These are phyloP conservation scores for Butyriboletus appendiculatus DNA, from an alignment of 1,284 basidiomycete species.

Conservation along the genomic window DNA sequence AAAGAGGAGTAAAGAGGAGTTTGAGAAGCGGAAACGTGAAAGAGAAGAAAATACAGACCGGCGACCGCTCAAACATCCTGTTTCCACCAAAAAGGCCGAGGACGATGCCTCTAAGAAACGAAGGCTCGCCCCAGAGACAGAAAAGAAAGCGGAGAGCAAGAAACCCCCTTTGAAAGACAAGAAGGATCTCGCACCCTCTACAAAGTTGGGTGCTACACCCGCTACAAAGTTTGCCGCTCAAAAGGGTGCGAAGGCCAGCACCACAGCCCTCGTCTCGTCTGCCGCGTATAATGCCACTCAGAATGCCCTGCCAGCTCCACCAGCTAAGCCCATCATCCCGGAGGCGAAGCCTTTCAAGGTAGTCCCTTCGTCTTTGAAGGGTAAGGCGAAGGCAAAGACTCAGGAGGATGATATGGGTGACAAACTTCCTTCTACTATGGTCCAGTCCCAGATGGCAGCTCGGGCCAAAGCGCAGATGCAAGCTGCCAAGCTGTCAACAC, in stretches of 20 bases:
- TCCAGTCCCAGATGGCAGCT: slow-evolving; percentile 71
- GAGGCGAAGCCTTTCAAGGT: slow-evolving; percentile 40
- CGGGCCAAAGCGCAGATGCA: slow-evolving; percentile 66
- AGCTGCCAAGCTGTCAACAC: slow-evolving; percentile 50
- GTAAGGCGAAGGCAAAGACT: slow-evolving; percentile 48
- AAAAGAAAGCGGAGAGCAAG: slow-evolving; percentile 60
- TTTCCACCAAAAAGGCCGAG: slow-evolving; percentile 59
- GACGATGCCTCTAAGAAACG: slow-evolving; percentile 74
- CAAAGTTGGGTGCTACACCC: slow-evolving; percentile 41
- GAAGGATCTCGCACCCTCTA: slow-evolving; percentile 34
- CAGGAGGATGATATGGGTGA: slow-evolving; percentile 50
- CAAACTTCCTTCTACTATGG: slow-evolving; percentile 55
- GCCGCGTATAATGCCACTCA: slow-evolving; percentile 36
- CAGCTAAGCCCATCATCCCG: slow-evolving; percentile 28
- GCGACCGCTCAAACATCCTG: slow-evolving; percentile 44
- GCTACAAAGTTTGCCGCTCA: slow-evolving; percentile 32
- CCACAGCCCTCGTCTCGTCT: slow-evolving; percentile 34
- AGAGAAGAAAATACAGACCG: slow-evolving; percentile 75
- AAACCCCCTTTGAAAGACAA: slow-evolving; percentile 53
- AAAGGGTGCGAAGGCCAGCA: slow-evolving; percentile 21
- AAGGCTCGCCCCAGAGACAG: slow-evolving; percentile 52
- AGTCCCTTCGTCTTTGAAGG: slow-evolving; percentile 39
- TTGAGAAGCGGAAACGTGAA: slow-evolving; percentile 70
- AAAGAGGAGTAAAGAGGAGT: slow-evolving; percentile 67
- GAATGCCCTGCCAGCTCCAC: slow-evolving; percentile 16